Evolutionary conservation across 2,329 filamentous ascomycete species (phyloP).

Genomic region (Clonostachys rosea): DNA sequence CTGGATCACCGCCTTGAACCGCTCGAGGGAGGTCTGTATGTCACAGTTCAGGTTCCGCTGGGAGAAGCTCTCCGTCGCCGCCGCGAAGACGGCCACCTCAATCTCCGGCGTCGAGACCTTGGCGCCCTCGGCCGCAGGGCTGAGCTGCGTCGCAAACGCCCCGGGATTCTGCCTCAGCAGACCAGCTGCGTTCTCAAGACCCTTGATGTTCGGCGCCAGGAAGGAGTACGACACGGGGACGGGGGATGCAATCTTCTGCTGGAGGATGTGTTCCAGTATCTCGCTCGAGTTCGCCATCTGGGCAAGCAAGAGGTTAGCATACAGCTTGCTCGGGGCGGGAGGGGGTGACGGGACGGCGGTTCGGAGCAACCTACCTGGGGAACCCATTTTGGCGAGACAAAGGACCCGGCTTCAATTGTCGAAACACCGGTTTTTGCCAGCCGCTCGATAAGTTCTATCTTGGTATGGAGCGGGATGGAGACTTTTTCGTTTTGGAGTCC

Average conservation of each 20-base stretch:
- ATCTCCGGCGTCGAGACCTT: slow-evolving; percentile 40
- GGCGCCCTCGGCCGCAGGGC: slow-evolving; percentile 26
- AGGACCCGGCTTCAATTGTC: slow-evolving; percentile 77
- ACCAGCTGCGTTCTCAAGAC: slow-evolving; percentile 57
- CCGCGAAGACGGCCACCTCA: slow-evolving; percentile 78
- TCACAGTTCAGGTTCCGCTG: slow-evolving; percentile 79
- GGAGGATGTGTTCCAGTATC: slow-evolving; percentile 66
- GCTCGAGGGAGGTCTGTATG: slow-evolving; percentile 67
- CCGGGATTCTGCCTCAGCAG: slow-evolving; percentile 47
- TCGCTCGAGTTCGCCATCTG: slow-evolving; percentile 77
- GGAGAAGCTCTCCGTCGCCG: slow-evolving; percentile 77
- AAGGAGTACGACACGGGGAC: slow-evolving; percentile 70
- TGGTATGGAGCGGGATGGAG: slow-evolving; percentile 64
- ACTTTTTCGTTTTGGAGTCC: slow-evolving; percentile 83
- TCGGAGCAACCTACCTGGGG: slow-evolving; percentile 57
- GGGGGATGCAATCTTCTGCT: slow-evolving; percentile 47
- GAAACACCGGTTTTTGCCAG: slow-evolving; percentile 64
- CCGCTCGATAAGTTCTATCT: slow-evolving; percentile 70
- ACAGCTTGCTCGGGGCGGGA: too few species aligned
- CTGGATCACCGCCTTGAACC: slow-evolving; percentile 67
- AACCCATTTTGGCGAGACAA: slow-evolving; percentile 81
- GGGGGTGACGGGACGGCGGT: not conserved
- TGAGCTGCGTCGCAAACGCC: slow-evolving; percentile 46
- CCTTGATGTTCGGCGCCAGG: slow-evolving; percentile 73
- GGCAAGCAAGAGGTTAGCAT: not conserved